Base-by-base conservation (phyloP, 2,329 filamentous ascomycete genomes). In the Paraphoma sp. region DNA sequence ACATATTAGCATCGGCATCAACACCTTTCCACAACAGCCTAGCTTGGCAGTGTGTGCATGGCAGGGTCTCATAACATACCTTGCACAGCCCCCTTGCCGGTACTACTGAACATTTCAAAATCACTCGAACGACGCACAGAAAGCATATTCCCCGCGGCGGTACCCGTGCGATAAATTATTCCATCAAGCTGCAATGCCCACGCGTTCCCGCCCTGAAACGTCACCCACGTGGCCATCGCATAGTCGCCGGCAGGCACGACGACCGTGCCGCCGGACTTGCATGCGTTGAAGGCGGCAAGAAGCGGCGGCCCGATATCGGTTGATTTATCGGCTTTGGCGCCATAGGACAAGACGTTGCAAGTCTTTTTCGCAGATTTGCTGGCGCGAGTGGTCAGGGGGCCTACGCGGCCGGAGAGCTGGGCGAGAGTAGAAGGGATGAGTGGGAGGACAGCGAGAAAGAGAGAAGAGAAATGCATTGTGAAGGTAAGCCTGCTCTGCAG, bases 131-230 rank as follows among this genome's bases (percentile, higher is more conserved):
- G 79, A 58, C 82, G 75, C 51, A 85, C 77, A 57, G 80, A 77
- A 59, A 85, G 79, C 83, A 85, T 85, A 59, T 85, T 84, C 2
- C 82, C 83, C 6, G 69, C 79, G 6, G 67, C 79, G 6, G 77
- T 80, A 6, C 82, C 81, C n/a, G 78, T 82, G 1, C 83, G 79
- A 64, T 82, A 82, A 56, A 86, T 82, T 29, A 76, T 78, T 17
- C 83, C 83, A 65, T 86, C 83, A 40, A 85, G 74, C 60, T 84
- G 82, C 14, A 86, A 69, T 2, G 82, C 82, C 76, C 79, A 82
- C 9, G 74, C 80, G 11, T 72, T 77, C 14, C 83, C 83, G 12
- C 78, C 78, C 18, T 68, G 78, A 49, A 86, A 71, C 0, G 69
- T 79, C 2, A 82, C 82, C 81, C 81, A 85, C 0, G 79, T 83